Evolutionary conservation across 192 early-diverging fungal genomes (phyloP), one percentile per base, ranked within the genome.

Genomic region (Gaertneriomyces sp.): DNA sequence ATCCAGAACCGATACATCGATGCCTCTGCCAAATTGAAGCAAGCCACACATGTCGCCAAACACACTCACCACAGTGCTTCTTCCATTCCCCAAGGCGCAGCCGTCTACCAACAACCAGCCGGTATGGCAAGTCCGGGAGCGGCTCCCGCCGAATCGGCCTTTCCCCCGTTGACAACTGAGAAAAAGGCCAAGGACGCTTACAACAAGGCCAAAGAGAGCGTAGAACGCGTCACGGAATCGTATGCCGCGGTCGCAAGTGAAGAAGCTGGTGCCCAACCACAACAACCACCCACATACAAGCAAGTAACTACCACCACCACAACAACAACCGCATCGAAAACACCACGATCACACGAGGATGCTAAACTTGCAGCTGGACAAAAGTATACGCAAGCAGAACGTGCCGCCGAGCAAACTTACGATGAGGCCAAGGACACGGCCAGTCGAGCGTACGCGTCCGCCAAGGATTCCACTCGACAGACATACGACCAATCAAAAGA

Each of bases 401-500:
- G 49, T n/a, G 20, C n/a, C 4, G 49, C 49, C 6, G 49, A 20
- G 6, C n/a, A 51, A 51, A 51, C 49, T 5, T 51, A 51, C 49
- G 49, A 51, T 20, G 49, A 17, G 6, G 49, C 49, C n/a, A 51
- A 51, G 20, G 49, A 51, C 49, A 51, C 49, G 4, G 49, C 49
- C 5, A 51, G 6, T 20, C n/a, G 20, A 3, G 49, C 49, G 6
- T 51, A 51, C 49, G 6, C n/a, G n/a, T 17, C 49, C 49, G 49
- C 49, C n/a, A 20, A n/a, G n/a, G 49, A 51, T 4, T 17, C 49
- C n/a, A 20, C 49, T 3, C n/a, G 20, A 5, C 49, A 51, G 49
- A 51, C 49, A 17, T n/a, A n/a, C n/a, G 6, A 51, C 49, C n/a
- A 17, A 17, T n/a, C 49, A n/a, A 51, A 51, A 51, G n/a, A 51